These are phyloP conservation scores for Chrysanthemum makinoi DNA, from an alignment of 129 eudicot genomes.

Conservation along the genomic window DNA sequence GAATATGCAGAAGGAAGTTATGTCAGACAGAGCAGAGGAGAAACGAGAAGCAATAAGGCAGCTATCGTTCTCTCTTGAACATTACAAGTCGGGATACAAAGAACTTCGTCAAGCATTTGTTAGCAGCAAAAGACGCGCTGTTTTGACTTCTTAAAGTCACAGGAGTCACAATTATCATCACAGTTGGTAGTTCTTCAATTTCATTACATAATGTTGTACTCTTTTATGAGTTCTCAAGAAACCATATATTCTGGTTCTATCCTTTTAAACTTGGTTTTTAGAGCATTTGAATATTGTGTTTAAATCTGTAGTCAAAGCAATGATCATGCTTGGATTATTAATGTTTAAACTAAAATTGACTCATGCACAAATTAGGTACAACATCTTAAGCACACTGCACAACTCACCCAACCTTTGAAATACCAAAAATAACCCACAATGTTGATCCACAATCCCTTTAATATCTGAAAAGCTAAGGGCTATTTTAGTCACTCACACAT, in stretches of 20 bases:
- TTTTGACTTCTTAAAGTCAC: constrained; percentile 35
- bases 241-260: neutral
- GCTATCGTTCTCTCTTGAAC: constrained; percentile 65
- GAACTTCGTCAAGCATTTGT: constrained; percentile 50
- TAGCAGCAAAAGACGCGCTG: constrained; percentile 42
- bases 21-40: constrained; percentile 67
- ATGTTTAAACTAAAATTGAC: too few species aligned
- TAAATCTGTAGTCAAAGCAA: too few species aligned
- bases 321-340: too few species aligned
- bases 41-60: constrained; percentile 86
- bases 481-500: too few species aligned
- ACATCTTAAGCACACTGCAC: too few species aligned
- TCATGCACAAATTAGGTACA: too few species aligned
- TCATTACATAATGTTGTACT: constrained; percentile 7
- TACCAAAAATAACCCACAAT: too few species aligned
- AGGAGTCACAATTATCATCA: neutral
- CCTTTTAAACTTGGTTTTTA: neutral
- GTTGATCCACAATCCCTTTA: too few species aligned
- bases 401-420: too few species aligned
- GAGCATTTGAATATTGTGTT: too few species aligned
- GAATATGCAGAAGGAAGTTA: constrained; percentile 35
- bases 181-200: constrained; percentile 11
- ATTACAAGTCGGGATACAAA: constrained; percentile 71
- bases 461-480: too few species aligned
- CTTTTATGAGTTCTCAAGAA: neutral